A percentile compares a stretch with the other conserved stretches of the same genome.
These are phyloP conservation scores for Kwoniella sp. DNA, from an alignment of 768 basidiomycete species.

Conservation along the genomic window DNA sequence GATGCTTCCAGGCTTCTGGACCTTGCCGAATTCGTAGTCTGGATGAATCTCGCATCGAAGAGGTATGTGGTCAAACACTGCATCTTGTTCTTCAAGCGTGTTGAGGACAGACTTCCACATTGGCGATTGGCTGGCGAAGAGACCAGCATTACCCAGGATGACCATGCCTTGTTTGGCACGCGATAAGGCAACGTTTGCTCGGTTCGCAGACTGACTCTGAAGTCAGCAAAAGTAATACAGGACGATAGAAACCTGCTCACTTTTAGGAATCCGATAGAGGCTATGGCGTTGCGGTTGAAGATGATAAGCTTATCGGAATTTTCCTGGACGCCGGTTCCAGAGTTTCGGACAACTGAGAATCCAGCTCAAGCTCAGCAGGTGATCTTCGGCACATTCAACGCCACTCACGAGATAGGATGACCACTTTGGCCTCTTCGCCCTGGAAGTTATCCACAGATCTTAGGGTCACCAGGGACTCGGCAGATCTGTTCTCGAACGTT, in stretches of 20 bases:
- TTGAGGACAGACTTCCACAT: neutral
- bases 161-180: constrained; percentile 73
- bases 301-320: neutral
- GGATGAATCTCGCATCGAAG: constrained; percentile 1
- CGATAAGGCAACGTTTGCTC: constrained; percentile 66
- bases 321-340: constrained; percentile 57
- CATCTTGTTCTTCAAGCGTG: constrained; percentile 56
- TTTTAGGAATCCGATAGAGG: constrained; percentile 71
- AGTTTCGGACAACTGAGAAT: constrained; percentile 72
- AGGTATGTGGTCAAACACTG: constrained; percentile 43
- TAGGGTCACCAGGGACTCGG: constrained; percentile 62
- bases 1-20: neutral
- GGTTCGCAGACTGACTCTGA: constrained; percentile 23
- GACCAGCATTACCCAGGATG: constrained; percentile 67
- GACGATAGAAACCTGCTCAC: constrained; percentile 58
- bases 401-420: constrained; percentile 1
- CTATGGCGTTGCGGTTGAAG: neutral
- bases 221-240: neutral
- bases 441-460: constrained; percentile 79
- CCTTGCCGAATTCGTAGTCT: neutral
- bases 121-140: constrained; percentile 8
- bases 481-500: constrained; percentile 59
- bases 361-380: constrained; percentile 64
- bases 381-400: neutral
- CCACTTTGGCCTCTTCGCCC: constrained; percentile 62